Evolutionary conservation across 371 early-diverging fungal genomes (phyloP), one percentile per base, ranked within the genome.

Genomic region (Chytridium lagenaria): DNA sequence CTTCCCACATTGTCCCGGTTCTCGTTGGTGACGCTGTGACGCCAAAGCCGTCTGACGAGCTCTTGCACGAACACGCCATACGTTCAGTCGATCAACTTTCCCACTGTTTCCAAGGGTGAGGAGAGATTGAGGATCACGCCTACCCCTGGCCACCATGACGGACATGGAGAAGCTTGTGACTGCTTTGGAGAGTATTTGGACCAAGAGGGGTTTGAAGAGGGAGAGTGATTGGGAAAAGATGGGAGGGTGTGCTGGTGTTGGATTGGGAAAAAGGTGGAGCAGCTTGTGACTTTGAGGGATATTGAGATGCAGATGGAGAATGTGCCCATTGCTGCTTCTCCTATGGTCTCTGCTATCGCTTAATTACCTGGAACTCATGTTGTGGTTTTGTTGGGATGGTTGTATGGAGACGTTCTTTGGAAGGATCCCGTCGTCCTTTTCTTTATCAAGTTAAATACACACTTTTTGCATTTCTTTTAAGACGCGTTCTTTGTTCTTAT

Each of bases 71-170:
- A 70, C 92, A 94, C 83, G 87, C 90, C 65, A 97, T 98, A 98
- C 78, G 99, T 98, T 63, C 98, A 98, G 85, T 87, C 89, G 80
- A 98, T 98, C 89, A 98, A 98, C 86, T 98, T 91, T 79, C 99
- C 98, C 33, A 98, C 99, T 30, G 99, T 98, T 12, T 84, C 96
- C 38, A 88, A 88, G 7, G 98, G 98, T 52, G 94, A 97, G 81
- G 99, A 98, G 84, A 92, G 99, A 67, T 91, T 98, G 69, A 92
- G 99, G 50, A 97, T 98, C 84, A 98, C 99, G 10, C 99, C 99
- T 12, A 93, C 95, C 51, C 99, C 99, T 31, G 96, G 95, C 68
- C 99, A 98, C 82, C 90, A 84, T 69, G 57, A 44, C 44, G 44
- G 7, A 19, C 44, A 90, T 93, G 79, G 90, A 91, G 68, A 86